These are phyloP conservation scores for Wallacemonas sp. DNA, from an alignment of 208 protist species.

Conservation along the genomic window DNA sequence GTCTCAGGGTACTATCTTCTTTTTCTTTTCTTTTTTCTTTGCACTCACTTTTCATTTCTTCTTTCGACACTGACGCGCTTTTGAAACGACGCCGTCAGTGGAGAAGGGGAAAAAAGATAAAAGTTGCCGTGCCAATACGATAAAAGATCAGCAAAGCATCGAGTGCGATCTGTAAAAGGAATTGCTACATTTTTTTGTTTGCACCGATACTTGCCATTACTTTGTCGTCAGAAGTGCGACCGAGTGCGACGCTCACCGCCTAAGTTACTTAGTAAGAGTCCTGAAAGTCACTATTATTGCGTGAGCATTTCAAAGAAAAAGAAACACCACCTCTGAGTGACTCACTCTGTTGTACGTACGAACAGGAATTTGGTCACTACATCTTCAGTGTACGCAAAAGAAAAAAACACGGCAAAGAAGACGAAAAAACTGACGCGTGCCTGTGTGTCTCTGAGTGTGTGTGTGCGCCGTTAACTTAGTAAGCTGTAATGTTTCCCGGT, in stretches of 20 bases:
- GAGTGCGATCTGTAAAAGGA: background rate
- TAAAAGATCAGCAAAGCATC: conserved; percentile 1
- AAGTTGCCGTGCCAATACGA: background rate
- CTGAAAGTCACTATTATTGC: no score
- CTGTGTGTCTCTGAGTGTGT: no score
- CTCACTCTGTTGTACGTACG: background rate
- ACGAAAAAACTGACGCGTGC: background rate
- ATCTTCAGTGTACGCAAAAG: background rate
- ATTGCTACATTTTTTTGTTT: background rate
- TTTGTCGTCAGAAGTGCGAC: no score
- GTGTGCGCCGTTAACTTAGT: no score
- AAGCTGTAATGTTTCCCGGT: conserved; percentile 10
- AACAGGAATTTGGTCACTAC: background rate
- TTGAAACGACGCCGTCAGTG: background rate
- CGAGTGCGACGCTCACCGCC: no score
- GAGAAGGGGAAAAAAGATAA: conserved; percentile 2
- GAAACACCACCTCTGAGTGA: no score
- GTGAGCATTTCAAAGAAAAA: background rate
- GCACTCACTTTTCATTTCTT: background rate
- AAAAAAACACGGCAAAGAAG: background rate
- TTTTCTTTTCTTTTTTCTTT: background rate
- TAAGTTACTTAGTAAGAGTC: no score
- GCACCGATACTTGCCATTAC: no score
- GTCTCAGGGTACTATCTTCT: background rate
- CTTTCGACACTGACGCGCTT: conserved; percentile 5